Evolutionary conservation across 495 filamentous ascomycete species (phyloP).

Genomic region (Lasiosphaeria ovina): DNA sequence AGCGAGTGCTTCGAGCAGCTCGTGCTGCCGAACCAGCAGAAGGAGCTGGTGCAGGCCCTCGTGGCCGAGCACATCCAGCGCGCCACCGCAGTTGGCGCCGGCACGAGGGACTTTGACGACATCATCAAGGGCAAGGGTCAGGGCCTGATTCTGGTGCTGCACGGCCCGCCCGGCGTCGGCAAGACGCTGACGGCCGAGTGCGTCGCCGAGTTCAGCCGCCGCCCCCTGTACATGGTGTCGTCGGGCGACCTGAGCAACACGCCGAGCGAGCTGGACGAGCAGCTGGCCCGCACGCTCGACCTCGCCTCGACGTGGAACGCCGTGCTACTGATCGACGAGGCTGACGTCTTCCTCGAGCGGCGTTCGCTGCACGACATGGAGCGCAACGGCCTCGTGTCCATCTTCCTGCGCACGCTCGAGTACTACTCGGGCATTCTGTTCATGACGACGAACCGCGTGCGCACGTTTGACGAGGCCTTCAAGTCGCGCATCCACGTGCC

Average conservation of each 20-base stretch:
- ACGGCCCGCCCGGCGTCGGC: constrained; percentile 49
- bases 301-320: constrained; percentile 83
- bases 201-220: constrained; percentile 39
- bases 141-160: constrained; percentile 46
- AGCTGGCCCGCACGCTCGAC: constrained; percentile 77
- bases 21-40: constrained; percentile 71
- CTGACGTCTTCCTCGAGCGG: constrained; percentile 38
- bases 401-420: constrained; percentile 49
- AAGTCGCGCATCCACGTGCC: constrained; percentile 49
- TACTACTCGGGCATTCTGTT: constrained; percentile 50
- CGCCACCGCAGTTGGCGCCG: constrained; percentile 15
- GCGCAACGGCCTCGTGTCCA: constrained; percentile 43
- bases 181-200: constrained; percentile 52
- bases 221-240: constrained; percentile 46
- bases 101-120: constrained; percentile 58
- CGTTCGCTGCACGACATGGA: constrained; percentile 37
- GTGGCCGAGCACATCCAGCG: constrained; percentile 69
- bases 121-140: constrained; percentile 47
- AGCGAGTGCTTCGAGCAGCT: constrained; percentile 72
- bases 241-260: constrained; percentile 29
- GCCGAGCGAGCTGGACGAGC: constrained; percentile 60
- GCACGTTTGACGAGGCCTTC: constrained; percentile 48
- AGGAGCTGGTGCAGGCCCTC: constrained; percentile 76
- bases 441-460: constrained; percentile 43
- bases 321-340: constrained; percentile 41